Base-by-base conservation (phyloP, 139 green algal species). In the Volvox reticuliferus region DNA sequence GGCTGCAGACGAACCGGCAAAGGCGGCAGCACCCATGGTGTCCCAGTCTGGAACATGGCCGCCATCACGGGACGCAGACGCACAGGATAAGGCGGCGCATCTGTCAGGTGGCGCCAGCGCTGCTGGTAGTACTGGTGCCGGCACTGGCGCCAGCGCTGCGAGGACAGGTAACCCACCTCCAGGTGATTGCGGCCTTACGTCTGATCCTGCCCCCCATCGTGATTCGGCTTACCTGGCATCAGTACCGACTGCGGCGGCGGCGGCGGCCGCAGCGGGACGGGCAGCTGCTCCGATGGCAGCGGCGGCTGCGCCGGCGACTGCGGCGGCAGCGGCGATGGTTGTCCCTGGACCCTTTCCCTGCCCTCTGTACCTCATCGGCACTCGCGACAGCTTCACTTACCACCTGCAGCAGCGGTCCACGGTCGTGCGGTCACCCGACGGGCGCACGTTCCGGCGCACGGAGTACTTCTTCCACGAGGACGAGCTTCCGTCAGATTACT, bases 331-430 rank as follows among this genome's bases (percentile, higher is more conserved):
- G 32, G 81, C 86, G 19, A 21, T 76, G 33, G 36, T 69, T 2
- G 61, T 36, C 33, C 81, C 80, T 62, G 88, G 84, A 1, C 12
- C 36, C 22, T 93, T 96, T 62, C 95, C 95, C 0, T 96, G 94
- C 93, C 95, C 95, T 0, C 91, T 85, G 26, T 97, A 97, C 91
- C 73, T 97, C 2, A 96, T 97, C 20, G 90, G 73, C 78, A 97
- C 95, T 0, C 88, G 95, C 0, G 95, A 97, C 91, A 91, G 87
- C 88, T 97, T 97, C 86, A 95, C 90, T 6, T 89, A 95, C 87
- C 81, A 94, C 69, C 88, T 97, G 20, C 33, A 95, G 9, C 75
- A 83, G 0, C 19, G 94, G 5, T 61, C 35, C 16, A 92, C 62
- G 1, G 88, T 86, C 61, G 92, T 96, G 63, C 35, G 24, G 1